These are phyloP conservation scores for Podaxis rugospora DNA, from an alignment of 768 basidiomycete species.

Conservation along the genomic window DNA sequence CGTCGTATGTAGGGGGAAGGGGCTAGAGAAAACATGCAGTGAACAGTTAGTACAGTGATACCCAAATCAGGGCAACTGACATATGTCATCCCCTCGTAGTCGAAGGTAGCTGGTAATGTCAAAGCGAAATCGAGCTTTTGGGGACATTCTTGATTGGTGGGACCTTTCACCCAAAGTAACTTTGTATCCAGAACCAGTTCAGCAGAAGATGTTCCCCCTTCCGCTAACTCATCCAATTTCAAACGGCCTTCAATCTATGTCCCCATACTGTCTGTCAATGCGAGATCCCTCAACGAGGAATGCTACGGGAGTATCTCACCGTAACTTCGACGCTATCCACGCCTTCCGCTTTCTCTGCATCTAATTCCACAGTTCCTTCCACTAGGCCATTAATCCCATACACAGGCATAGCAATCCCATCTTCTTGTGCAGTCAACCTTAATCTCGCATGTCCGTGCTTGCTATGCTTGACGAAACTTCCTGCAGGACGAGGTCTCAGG, in stretches of 20 bases:
- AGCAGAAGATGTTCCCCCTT: conserved; percentile 52
- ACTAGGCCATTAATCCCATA: conserved; percentile 51
- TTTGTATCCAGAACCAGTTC: conserved; percentile 48
- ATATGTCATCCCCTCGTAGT: conserved; percentile 50
- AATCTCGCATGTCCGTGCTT: conserved; percentile 50
- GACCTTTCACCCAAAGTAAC: conserved; percentile 56
- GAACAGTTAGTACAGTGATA: neutral
- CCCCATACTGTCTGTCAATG: conserved; percentile 4
- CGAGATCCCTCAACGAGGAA: neutral
- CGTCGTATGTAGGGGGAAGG: conserved; percentile 66
- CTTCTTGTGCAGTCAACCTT: conserved; percentile 48
- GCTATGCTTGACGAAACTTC: conserved; percentile 55
- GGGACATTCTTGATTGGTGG: conserved; percentile 43
- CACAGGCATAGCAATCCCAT: conserved; percentile 45
- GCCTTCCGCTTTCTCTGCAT: conserved; percentile 41
- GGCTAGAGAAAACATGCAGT: conserved; percentile 34
- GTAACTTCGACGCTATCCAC: conserved; percentile 62
- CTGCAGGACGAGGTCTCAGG: conserved; percentile 33
- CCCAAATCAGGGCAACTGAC: conserved; percentile 33
- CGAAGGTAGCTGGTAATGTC: conserved; percentile 54
- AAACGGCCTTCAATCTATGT: conserved; percentile 59
- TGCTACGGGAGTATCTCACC: conserved; percentile 29
- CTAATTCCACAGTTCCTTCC: conserved; percentile 51
- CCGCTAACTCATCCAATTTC: conserved; percentile 57
- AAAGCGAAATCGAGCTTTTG: conserved; percentile 48